Conservation (phyloP, 139 green algal genomes). For the Nannochloris sp. region DNA sequence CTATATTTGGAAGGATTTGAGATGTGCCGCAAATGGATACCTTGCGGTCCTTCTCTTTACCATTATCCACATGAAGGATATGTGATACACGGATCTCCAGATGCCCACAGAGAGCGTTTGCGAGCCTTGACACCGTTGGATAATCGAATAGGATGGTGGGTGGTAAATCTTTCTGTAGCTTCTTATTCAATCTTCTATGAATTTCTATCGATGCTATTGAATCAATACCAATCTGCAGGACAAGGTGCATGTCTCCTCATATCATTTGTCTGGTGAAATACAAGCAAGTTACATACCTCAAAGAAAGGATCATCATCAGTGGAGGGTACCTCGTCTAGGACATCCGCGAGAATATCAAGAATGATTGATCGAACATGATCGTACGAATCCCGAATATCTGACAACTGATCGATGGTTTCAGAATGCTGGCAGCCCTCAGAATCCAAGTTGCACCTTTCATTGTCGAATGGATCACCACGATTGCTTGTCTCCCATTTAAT, state of each 20-base stretch:
- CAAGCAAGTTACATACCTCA: background rate
- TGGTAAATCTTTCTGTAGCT: conserved; percentile 22
- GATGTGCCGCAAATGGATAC: background rate
- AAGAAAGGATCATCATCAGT: background rate
- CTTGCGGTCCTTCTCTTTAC: background rate
- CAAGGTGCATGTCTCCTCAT: background rate
- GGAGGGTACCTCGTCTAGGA: background rate
- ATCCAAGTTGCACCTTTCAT: no score
- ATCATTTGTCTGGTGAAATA: background rate
- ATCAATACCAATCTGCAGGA: conserved; percentile 48
- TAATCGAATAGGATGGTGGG: conserved; percentile 44
- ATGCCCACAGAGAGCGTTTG: no score
- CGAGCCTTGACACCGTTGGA: conserved; percentile 11
- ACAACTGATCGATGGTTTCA: no score
- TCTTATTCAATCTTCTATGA: conserved; percentile 4
- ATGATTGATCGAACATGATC: no score
- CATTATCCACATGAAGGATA: no score
- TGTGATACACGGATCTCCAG: no score
- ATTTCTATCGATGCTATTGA: conserved; percentile 25
- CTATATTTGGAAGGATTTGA: conserved; percentile 1
- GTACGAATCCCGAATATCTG: no score
- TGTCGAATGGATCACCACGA: no score
- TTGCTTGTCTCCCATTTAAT: no score
- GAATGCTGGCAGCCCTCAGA: no score
- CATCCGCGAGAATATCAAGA: no score